Base-by-base conservation (phyloP, 768 basidiomycete species). In the Filobasidium wieringae region DNA sequence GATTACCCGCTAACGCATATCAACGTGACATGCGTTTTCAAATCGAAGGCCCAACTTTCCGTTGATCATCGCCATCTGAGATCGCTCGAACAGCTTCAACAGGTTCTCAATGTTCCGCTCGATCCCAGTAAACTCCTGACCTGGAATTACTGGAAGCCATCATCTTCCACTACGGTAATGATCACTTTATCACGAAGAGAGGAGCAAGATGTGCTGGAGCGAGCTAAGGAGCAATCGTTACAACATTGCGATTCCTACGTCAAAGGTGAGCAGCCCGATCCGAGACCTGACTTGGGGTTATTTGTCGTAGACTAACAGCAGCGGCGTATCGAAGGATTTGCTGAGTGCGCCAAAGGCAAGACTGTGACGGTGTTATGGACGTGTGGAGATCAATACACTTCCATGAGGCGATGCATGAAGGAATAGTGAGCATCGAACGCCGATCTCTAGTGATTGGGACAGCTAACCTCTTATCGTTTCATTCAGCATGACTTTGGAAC, bases 181-280 rank as follows among this genome's bases (percentile, higher is more conserved):
- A 37, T 50, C 24, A 39, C 56, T 1, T 40, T 57, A 29, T 57
- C 56, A 15, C 27, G 56, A 57, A 47, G 56, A n/a, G 56, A 57
- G 32, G 56, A 57, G 24, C 49, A 50, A 12, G 56, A 57, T 14
- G 32, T 57, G 34, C 36, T 57, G 39, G 56, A 57, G 29, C 49
- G 50, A 50, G 56, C 47, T 29, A 57, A 57, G 49, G 50, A 57
- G 26, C 47, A 57, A 31, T 47, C 56, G 15, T 50, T 57, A 49
- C 50, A 40, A 39, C 56, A 57, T 34, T 57, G 56, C 29, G 56
- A 57, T 12, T 33, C 49, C 12, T 37, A 51, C 24, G 56, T 57
- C 36, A 57, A 57, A 40, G 56, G 56, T 57, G 34, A 36, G 56
- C n/a, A n/a, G n/a, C n/a, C n/a, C n/a, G n/a, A n/a, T n/a, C n/a